Conservation (phyloP, 2,329 filamentous ascomycete genomes). For the Aureobasidium sp. region DNA sequence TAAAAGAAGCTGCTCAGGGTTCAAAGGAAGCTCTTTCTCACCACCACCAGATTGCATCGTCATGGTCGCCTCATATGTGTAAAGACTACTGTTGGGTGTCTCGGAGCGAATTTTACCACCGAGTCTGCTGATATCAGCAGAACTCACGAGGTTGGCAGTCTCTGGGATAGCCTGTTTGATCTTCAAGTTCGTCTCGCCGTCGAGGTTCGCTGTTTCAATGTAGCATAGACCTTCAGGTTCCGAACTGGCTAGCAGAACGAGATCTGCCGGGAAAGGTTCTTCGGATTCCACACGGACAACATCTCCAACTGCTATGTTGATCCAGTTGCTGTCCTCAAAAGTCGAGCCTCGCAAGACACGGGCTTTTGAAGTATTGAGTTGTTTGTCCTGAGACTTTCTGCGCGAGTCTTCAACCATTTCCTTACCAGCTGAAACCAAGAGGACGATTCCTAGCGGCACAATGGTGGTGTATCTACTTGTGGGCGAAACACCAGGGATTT, state of each 20-base stretch:
- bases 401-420: conserved; percentile 91
- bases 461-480: conserved; percentile 97
- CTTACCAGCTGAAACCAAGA: conserved; percentile 91
- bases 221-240: conserved; percentile 97
- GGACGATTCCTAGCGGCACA: conserved; percentile 76
- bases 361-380: conserved; percentile 80
- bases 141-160: conserved; percentile 78
- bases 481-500: conserved; percentile 89
- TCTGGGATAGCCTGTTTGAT: conserved; percentile 97
- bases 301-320: conserved; percentile 87
- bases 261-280: conserved; percentile 85
- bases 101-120: conserved; percentile 85
- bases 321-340: conserved; percentile 86
- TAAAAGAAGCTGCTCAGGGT: conserved; percentile 85
- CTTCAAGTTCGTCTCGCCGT: conserved; percentile 96
- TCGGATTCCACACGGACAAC: conserved; percentile 90
- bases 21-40: conserved; percentile 83
- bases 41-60: conserved; percentile 85
- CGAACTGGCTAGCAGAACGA: conserved; percentile 86
- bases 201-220: conserved; percentile 95
- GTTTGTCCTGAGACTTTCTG: conserved; percentile 74
- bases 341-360: conserved; percentile 71
- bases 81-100: conserved; percentile 95
- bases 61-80: conserved; percentile 94
- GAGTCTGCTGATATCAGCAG: conserved; percentile 74